Base-by-base conservation (phyloP, 441 rosid species). In the Kokia cookei region DNA sequence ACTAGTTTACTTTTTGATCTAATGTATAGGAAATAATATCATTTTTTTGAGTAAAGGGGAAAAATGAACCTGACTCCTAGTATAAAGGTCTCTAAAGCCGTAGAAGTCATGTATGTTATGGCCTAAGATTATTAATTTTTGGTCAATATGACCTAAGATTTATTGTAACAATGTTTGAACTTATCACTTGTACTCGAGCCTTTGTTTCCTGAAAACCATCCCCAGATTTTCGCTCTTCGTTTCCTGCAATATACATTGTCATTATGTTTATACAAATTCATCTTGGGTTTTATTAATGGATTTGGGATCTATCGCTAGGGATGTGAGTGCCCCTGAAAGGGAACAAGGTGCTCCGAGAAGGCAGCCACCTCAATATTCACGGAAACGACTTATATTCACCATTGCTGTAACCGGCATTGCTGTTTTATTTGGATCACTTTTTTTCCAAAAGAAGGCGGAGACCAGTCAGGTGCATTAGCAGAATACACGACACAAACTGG, bases 381-480 rank as follows among this genome's bases (percentile, higher is more conserved):
- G 87, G 72, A 89, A 78, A 81, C 87, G 85, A 32, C 81, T 95
- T 65, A 77, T 95, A 43, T 84, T 95, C 80, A 93, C 97, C 22
- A 82, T 94, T 40, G 99, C 97, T 10, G 85, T 93, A 78, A 91
- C 97, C 0, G 97, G 99, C 42, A 88, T 93, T 68, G 97, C 99
- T 37, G 92, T 94, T 73, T 70, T 94, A 40, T 73, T 94, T 71
- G 99, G 99, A 74, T 91, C 99, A 1, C 70, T 94, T 67, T 78
- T 93, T 81, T 91, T 86, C 87, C 99, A 91, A 85, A 94, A 85
- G 77, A 91, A 86, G 83, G 32, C 84, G n/a, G 90, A 83, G 74
- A 74, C 59, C 59, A 77, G 69, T 74, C 87, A 82, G 54, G 83
- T 78, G 80, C 85, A 89, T 77, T 85, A 85, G 83, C 76, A 14